A percentile compares a stretch with the other conserved stretches of the same genome.
phyloP scores from a whole-genome alignment of 345 rosid species.

The Nasturtium officinale region DNA sequence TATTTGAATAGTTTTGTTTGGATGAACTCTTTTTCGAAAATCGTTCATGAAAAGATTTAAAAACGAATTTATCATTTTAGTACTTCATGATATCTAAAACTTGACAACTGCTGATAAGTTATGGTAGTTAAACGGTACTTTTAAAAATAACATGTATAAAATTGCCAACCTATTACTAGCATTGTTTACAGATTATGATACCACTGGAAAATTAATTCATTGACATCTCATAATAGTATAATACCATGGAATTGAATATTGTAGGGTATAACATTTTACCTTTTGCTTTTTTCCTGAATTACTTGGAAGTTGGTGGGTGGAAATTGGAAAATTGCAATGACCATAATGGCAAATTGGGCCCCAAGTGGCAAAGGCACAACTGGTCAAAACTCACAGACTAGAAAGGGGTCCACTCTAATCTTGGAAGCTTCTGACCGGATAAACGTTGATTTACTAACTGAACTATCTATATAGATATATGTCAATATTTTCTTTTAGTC shows the following conservation, averaged over 20 bases:
- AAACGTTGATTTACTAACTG: conserved; percentile 32
- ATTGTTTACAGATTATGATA: conserved; percentile 12
- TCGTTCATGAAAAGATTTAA: neutral
- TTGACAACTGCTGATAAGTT: neutral
- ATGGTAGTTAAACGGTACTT: neutral
- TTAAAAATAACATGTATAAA: neutral
- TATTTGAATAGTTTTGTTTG: neutral
- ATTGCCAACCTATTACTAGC: neutral
- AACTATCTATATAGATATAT: conserved; percentile 19
- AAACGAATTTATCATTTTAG: neutral
- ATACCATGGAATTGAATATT: conserved; percentile 1
- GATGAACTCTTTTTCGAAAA: neutral
- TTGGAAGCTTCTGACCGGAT: conserved; percentile 24
- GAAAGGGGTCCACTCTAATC: conserved; percentile 11
- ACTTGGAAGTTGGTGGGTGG: conserved; percentile 15
- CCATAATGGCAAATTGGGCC: conserved; percentile 25
- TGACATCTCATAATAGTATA: neutral
- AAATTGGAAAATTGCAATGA: conserved; percentile 5
- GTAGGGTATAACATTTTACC: conserved; percentile 5
- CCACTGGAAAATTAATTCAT: conserved; percentile 2
- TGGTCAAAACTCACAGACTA: conserved; percentile 27
- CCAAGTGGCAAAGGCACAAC: conserved; percentile 18
- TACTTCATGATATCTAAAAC: neutral
- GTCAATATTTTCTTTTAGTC: conserved; percentile 6
- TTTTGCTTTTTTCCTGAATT: conserved; percentile 1